Conservation (phyloP, 148 eudicot genomes). For the Cornus kousa region DNA sequence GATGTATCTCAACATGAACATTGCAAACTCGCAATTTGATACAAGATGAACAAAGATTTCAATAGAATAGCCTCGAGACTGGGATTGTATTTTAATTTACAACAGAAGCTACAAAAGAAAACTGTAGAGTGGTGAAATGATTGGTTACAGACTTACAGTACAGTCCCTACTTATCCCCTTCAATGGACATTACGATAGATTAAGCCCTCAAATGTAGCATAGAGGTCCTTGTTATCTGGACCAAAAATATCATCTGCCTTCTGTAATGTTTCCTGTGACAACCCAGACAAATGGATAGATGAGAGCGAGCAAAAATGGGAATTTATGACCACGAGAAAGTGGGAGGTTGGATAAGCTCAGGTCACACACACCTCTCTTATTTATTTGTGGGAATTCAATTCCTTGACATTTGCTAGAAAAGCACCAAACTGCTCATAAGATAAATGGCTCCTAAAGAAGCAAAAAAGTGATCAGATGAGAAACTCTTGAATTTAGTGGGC, state of each 20-base stretch:
- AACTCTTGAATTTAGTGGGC: not conserved
- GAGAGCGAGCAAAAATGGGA: not conserved
- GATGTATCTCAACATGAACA: too few relatives aligned
- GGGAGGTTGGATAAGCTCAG: not conserved
- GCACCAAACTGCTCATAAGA: slow-evolving; percentile 93
- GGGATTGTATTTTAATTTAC: slow-evolving; percentile 5
- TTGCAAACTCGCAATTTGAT: not conserved
- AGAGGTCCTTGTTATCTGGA: slow-evolving; percentile 81
- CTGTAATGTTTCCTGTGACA: slow-evolving; percentile 68
- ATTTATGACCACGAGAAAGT: not conserved
- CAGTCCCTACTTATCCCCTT: slow-evolving; percentile 4
- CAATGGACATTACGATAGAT: slow-evolving; percentile 67
- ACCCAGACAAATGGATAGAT: not conserved
- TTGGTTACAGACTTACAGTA: slow-evolving; percentile 9
- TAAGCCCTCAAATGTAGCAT: slow-evolving; percentile 72
- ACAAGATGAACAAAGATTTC: not conserved
- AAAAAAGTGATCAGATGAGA: not conserved
- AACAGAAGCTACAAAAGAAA: not conserved
- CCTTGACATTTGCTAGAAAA: slow-evolving; percentile 93
- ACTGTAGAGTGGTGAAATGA: not conserved
- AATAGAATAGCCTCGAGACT: not conserved
- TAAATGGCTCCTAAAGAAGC: slow-evolving; percentile 69
- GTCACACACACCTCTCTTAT: slow-evolving; percentile 67
- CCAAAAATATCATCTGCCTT: slow-evolving; percentile 95
- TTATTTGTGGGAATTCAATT: slow-evolving; percentile 86